These are phyloP conservation scores for Rubroboletus satanas DNA, from an alignment of 768 basidiomycete genomes.

Conservation along the genomic window DNA sequence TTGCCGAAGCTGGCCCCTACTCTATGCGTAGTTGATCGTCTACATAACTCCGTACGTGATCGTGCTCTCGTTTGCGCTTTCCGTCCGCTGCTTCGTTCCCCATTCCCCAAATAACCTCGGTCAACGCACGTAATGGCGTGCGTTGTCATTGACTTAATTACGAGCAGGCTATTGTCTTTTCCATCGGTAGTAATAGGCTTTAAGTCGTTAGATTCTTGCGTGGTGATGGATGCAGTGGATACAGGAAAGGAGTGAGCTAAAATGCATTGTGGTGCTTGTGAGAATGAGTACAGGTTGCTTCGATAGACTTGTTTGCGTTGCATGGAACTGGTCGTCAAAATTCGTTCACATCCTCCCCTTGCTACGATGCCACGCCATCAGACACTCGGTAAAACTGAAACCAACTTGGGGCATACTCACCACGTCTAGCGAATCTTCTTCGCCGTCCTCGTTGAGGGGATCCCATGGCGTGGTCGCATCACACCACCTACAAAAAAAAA, in stretches of 20 bases:
- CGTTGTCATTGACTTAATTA: background rate
- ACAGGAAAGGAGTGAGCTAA: background rate
- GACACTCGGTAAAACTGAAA: background rate
- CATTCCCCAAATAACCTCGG: background rate
- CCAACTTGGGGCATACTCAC: background rate
- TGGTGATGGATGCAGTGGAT: background rate
- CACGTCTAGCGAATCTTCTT: conserved; percentile 14
- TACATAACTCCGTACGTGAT: conserved; percentile 12
- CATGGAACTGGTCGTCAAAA: background rate
- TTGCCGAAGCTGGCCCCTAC: conserved; percentile 5
- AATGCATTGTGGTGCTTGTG: background rate
- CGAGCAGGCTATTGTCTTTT: background rate
- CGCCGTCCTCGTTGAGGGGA: conserved; percentile 26
- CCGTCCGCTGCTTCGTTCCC: conserved; percentile 5
- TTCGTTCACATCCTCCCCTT: background rate
- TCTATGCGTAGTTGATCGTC: conserved; percentile 21
- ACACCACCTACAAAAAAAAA: conserved; percentile 16
- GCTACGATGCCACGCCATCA: background rate
- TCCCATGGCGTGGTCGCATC: conserved; percentile 20
- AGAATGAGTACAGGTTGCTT: background rate
- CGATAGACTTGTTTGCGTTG: background rate
- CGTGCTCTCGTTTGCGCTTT: conserved; percentile 9
- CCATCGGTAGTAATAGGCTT: background rate
- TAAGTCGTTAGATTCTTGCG: background rate
- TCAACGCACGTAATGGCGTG: background rate